Conservation (phyloP, 2,329 filamentous ascomycete genomes). For the Biscogniauxia mediterranea region DNA sequence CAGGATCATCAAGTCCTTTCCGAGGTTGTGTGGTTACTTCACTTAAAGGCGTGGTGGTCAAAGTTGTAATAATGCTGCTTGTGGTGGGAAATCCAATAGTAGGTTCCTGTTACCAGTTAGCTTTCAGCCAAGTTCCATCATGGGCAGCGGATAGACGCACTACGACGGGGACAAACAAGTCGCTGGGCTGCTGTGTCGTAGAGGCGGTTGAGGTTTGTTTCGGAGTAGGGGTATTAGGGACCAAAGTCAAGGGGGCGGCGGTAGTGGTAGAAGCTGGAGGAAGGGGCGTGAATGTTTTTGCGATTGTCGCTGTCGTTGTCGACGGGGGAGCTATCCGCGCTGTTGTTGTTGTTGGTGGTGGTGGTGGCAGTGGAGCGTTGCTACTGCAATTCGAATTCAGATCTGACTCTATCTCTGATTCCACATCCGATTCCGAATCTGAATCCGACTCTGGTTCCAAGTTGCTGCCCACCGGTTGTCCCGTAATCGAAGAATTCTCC, state of each 20-base stretch:
- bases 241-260: not conserved
- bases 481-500: not conserved
- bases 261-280: not conserved
- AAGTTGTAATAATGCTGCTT: not conserved
- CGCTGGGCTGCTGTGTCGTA: not conserved
- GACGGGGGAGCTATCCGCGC: not conserved
- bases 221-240: not conserved
- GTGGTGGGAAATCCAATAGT: not conserved
- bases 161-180: not conserved
- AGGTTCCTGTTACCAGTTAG: not conserved
- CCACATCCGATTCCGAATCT: not conserved
- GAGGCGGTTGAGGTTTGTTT: not conserved
- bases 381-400: not conserved
- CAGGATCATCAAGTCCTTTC: conserved; percentile 1
- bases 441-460: not conserved
- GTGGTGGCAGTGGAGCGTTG: not conserved
- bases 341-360: not conserved
- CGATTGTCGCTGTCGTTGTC: not conserved
- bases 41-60: conserved; percentile 1
- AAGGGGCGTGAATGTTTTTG: not conserved
- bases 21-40: not conserved
- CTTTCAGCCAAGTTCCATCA: not conserved
- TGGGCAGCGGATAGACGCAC: not conserved
- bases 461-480: not conserved
- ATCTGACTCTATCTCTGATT: not conserved